Percentiles rank a stretch among this genome's conserved stretches.
phyloP scores from a whole-genome alignment of 2,329 filamentous ascomycete species.

The Exophiala sideris region DNA sequence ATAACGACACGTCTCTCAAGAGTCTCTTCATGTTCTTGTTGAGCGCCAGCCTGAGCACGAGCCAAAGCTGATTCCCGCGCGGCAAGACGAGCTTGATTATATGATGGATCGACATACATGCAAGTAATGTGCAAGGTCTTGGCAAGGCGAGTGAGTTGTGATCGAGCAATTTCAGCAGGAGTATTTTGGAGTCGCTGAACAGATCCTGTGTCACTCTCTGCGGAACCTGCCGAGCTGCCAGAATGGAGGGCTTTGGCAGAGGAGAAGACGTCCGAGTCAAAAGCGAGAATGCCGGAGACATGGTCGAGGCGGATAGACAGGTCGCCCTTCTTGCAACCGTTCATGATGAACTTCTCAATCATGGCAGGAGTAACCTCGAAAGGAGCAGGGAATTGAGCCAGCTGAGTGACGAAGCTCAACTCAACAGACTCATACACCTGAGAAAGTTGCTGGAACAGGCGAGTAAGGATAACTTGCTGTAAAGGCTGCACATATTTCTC shows the following conservation, averaged over 20 bases:
- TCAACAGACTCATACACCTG: slow-evolving; percentile 99
- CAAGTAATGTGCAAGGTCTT: slow-evolving; percentile 90
- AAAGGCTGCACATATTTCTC: slow-evolving; percentile 92
- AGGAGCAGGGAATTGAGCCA: slow-evolving; percentile 92
- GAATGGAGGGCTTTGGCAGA: slow-evolving; percentile 88
- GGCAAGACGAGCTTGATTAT: slow-evolving; percentile 75
- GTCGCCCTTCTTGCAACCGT: slow-evolving; percentile 99
- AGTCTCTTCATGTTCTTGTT: slow-evolving; percentile 83
- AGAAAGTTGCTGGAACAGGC: slow-evolving; percentile 96
- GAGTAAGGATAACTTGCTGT: slow-evolving; percentile 96
- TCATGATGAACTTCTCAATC: slow-evolving; percentile 99
- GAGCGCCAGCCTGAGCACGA: slow-evolving; percentile 81
- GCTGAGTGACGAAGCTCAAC: slow-evolving; percentile 84
- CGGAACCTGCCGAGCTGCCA: slow-evolving; percentile 78
- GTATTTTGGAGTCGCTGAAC: slow-evolving; percentile 97
- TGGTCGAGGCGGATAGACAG: slow-evolving; percentile 95
- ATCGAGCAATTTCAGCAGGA: slow-evolving; percentile 93
- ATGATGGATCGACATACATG: slow-evolving; percentile 89
- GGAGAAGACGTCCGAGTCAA: slow-evolving; percentile 97
- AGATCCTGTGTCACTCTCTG: slow-evolving; percentile 76
- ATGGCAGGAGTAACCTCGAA: slow-evolving; percentile 88
- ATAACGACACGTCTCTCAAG: slow-evolving; percentile 86
- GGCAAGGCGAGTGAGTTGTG: slow-evolving; percentile 85
- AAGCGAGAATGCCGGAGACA: slow-evolving; percentile 89
- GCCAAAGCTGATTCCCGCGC: slow-evolving; percentile 76